These are phyloP conservation scores for Cytospora piceae DNA, from an alignment of 2,329 filamentous ascomycete species.

Conservation along the genomic window DNA sequence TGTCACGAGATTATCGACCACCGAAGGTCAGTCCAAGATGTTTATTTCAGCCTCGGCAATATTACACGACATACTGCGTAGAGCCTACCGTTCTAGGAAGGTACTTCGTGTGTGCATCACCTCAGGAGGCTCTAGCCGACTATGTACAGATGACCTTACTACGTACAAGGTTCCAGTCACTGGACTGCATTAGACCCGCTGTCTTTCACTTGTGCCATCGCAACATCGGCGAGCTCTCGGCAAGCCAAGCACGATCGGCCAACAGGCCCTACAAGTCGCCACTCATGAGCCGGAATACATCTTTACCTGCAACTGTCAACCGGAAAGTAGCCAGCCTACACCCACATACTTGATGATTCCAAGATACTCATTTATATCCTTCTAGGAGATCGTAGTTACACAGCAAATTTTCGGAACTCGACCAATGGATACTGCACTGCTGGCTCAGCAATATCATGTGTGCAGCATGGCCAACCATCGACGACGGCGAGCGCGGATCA, in stretches of 20 bases:
- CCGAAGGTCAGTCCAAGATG: slow-evolving; percentile 4
- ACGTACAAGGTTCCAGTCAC: not conserved
- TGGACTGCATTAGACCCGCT: slow-evolving; percentile 1
- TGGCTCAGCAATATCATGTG: not conserved
- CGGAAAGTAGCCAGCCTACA: not conserved
- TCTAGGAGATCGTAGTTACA: not conserved
- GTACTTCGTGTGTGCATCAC: slow-evolving; percentile 10
- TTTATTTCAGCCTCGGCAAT: slow-evolving; percentile 14
- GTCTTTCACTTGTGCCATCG: not conserved
- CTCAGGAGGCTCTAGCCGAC: slow-evolving; percentile 9
- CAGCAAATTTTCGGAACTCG: not conserved
- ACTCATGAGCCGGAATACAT: not conserved
- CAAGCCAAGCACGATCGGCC: not conserved
- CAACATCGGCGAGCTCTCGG: not conserved
- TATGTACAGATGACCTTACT: not conserved
- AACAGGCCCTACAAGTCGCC: not conserved
- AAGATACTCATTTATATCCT: not conserved
- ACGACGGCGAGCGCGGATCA: not conserved
- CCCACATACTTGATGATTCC: not conserved
- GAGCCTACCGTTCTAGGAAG: slow-evolving; percentile 17
- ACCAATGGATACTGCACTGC: not conserved
- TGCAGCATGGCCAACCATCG: not conserved
- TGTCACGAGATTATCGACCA: not conserved
- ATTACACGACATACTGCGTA: slow-evolving; percentile 3
- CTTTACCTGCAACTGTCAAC: not conserved